Conservation (phyloP, 2,329 filamentous ascomycete genomes). For the Colletotrichum truncatum region DNA sequence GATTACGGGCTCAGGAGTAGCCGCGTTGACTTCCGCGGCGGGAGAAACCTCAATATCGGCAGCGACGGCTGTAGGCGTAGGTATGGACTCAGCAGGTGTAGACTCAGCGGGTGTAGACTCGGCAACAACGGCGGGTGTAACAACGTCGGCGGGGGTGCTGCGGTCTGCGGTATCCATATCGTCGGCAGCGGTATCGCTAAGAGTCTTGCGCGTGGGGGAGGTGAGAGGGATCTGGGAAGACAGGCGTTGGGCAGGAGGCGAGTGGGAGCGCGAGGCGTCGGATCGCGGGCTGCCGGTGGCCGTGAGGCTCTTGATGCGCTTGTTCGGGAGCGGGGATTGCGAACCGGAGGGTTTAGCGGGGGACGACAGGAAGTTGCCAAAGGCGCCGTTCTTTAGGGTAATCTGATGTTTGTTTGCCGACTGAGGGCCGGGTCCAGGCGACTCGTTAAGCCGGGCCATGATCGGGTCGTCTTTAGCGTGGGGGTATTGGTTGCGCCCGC, state of each 20-base stretch:
- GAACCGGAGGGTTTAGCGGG: conserved; percentile 13
- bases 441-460: conserved; percentile 13
- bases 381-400: conserved; percentile 15
- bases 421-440: conserved; percentile 2
- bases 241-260: neutral
- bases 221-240: neutral
- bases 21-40: neutral
- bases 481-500: neutral
- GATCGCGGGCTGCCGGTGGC: neutral
- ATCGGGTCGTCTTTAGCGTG: neutral
- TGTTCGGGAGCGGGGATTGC: conserved; percentile 15
- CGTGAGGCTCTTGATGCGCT: conserved; percentile 11
- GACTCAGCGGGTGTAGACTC: neutral
- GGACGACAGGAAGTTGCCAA: conserved; percentile 16
- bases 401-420: conserved; percentile 1
- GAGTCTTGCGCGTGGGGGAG: neutral
- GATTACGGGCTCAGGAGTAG: conserved; percentile 7
- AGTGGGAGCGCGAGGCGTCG: conserved; percentile 10
- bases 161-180: conserved; percentile 5
- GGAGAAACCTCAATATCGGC: neutral
- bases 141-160: neutral
- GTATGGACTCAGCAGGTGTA: neutral
- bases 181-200: neutral
- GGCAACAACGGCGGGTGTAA: neutral
- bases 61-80: neutral